Evolutionary conservation across 2,329 filamentous ascomycete species (phyloP).

Genomic region (Colletotrichum echinochloae): DNA sequence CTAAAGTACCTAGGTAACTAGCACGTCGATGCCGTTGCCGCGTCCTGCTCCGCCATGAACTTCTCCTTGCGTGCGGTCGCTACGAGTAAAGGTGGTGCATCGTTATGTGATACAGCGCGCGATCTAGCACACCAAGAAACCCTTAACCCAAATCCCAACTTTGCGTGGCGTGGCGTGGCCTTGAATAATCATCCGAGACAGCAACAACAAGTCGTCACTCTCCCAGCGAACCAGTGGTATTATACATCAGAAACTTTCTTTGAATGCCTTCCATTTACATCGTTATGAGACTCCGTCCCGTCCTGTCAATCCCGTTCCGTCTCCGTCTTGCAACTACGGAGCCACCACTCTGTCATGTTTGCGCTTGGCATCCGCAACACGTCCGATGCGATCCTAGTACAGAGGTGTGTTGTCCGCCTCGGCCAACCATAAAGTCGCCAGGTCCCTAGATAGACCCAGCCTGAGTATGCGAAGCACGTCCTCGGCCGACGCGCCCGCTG

Average conservation of each 20-base stretch:
- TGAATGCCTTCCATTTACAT: constrained; percentile 25
- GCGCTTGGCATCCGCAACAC: constrained; percentile 35
- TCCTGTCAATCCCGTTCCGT: neutral
- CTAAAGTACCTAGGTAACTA: too few species aligned
- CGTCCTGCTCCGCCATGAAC: too few species aligned
- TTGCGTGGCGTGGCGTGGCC: neutral
- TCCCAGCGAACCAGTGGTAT: constrained; percentile 15
- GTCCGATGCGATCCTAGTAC: constrained; percentile 48
- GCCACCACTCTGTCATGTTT: constrained; percentile 16
- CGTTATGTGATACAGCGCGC: neutral
- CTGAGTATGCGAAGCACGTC: constrained; percentile 81
- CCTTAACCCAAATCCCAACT: neutral
- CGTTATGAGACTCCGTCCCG: constrained; percentile 14
- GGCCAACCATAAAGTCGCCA: constrained; percentile 76
- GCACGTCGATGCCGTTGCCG: too few species aligned
- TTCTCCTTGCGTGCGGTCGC: too few species aligned
- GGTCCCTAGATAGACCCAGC: constrained; percentile 78
- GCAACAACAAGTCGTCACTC: neutral
- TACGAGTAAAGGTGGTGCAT: too few species aligned
- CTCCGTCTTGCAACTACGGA: neutral
- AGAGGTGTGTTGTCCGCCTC: constrained; percentile 69
- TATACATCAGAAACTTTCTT: constrained; percentile 16
- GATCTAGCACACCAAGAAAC: neutral
- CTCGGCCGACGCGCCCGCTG: constrained; percentile 69
- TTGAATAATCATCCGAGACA: neutral